phyloP scores from a whole-genome alignment of 768 basidiomycete genomes.

The Kwoniella shandongensis region DNA sequence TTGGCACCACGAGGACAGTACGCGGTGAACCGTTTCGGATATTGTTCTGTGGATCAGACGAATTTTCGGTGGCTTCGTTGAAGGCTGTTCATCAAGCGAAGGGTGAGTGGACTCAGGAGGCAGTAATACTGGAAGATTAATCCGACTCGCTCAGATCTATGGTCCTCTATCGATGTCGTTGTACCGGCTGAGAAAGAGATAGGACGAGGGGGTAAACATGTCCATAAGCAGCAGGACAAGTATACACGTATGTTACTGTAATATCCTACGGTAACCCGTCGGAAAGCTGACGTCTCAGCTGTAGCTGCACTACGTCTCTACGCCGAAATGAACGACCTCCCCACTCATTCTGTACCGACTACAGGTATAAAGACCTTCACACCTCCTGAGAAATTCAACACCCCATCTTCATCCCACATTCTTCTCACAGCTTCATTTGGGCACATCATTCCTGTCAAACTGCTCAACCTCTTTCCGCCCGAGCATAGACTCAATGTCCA shows the following conservation, averaged over 20 bases:
- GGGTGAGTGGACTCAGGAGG: slow-evolving; percentile 59
- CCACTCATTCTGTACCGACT: slow-evolving; percentile 65
- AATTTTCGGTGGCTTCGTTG: slow-evolving; percentile 77
- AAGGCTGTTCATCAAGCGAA: slow-evolving; percentile 63
- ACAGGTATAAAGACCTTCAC: slow-evolving; percentile 67
- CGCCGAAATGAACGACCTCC: slow-evolving; percentile 61
- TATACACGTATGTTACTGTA: slow-evolving; percentile 14
- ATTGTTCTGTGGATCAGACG: slow-evolving; percentile 83
- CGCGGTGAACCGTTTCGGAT: slow-evolving; percentile 54
- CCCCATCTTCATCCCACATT: slow-evolving; percentile 54
- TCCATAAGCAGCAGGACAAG: slow-evolving; percentile 2
- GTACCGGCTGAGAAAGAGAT: slow-evolving; percentile 69
- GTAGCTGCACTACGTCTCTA: slow-evolving; percentile 70
- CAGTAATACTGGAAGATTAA: too few relatives aligned
- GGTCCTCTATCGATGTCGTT: slow-evolving; percentile 66
- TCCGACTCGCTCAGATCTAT: slow-evolving; percentile 67
- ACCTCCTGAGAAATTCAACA: slow-evolving; percentile 56
- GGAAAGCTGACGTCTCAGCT: neutral
- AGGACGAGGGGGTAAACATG: slow-evolving; percentile 64
- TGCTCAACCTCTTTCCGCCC: slow-evolving; percentile 65
- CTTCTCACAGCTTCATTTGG: slow-evolving; percentile 90
- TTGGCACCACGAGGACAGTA: neutral
- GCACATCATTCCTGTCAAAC: slow-evolving; percentile 67
- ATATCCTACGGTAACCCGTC: too few relatives aligned
- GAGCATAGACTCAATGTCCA: slow-evolving; percentile 77